phyloP scores from a whole-genome alignment of 2,329 filamentous ascomycete species.

The Cercospora sp. region DNA sequence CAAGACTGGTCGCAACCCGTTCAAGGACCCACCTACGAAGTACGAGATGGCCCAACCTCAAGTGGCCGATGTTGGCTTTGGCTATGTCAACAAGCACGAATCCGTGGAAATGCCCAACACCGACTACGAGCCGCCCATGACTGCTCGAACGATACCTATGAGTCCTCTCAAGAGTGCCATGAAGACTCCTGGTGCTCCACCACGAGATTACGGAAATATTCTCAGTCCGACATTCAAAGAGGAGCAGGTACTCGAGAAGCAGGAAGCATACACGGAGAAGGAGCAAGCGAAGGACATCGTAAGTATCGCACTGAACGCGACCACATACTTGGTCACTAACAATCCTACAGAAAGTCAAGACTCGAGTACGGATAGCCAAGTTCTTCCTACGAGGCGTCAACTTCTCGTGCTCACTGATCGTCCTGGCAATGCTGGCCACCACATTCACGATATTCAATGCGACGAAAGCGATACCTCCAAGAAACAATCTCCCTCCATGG shows the following conservation, averaged over 20 bases:
- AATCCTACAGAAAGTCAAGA: conserved; percentile 77
- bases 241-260: conserved; percentile 82
- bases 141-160: conserved; percentile 60
- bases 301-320: conserved; percentile 47
- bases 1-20: conserved; percentile 53
- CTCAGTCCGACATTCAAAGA: conserved; percentile 90
- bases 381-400: conserved; percentile 92
- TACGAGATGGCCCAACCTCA: conserved; percentile 64
- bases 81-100: conserved; percentile 69
- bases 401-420: conserved; percentile 95
- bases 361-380: conserved; percentile 87
- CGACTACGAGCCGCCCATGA: conserved; percentile 47
- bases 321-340: conserved; percentile 40
- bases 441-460: conserved; percentile 91
- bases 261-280: conserved; percentile 77
- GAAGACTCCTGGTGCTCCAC: conserved; percentile 81
- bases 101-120: conserved; percentile 59
- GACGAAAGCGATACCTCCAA: conserved; percentile 70
- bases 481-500: conserved; percentile 85
- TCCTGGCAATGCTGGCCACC: conserved; percentile 85
- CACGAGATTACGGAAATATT: conserved; percentile 68
- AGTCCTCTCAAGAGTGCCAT: conserved; percentile 87
- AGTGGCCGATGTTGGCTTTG: conserved; percentile 87
- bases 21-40: conserved; percentile 59
- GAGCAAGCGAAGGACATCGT: conserved; percentile 86